A percentile compares a stretch with the other conserved stretches of the same genome.
Evolutionary conservation across 2,329 filamentous ascomycete genomes (phyloP).

Genomic region (Fusarium piperis): DNA sequence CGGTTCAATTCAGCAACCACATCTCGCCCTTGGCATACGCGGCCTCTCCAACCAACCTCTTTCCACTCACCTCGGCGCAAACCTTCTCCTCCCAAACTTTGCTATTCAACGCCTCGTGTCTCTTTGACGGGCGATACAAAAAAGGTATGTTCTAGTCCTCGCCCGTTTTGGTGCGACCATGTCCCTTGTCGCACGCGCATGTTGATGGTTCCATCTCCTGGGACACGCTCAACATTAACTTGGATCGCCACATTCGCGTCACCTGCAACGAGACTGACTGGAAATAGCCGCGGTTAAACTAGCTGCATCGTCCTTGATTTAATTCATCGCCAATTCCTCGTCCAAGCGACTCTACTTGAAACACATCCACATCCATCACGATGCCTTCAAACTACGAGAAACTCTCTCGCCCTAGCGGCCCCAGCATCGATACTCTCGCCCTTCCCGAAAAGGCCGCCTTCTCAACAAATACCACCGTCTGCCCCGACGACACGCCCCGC

Average conservation of each 20-base stretch:
- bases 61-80: background rate
- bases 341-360: background rate
- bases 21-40: background rate
- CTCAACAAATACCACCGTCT: constrained; percentile 37
- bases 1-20: background rate
- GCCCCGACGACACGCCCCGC: constrained; percentile 38
- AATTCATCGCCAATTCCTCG: background rate
- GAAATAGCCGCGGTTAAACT: constrained; percentile 8
- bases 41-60: constrained; percentile 15
- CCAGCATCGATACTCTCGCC: constrained; percentile 35
- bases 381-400: constrained; percentile 44
- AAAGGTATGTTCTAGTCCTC: constrained; percentile 29
- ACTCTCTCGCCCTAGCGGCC: constrained; percentile 36
- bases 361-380: constrained; percentile 15
- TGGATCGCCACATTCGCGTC: constrained; percentile 19
- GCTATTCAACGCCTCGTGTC: background rate
- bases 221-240: background rate
- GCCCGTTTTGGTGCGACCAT: constrained; percentile 17
- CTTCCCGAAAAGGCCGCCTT: constrained; percentile 46
- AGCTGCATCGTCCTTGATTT: background rate
- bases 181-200: constrained; percentile 12
- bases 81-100: constrained; percentile 9
- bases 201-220: background rate
- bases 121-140: constrained; percentile 10
- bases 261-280: constrained; percentile 25